Evolutionary conservation across 23 red algal genomes (phyloP).

Genomic region (Gracilaria domingensis): DNA sequence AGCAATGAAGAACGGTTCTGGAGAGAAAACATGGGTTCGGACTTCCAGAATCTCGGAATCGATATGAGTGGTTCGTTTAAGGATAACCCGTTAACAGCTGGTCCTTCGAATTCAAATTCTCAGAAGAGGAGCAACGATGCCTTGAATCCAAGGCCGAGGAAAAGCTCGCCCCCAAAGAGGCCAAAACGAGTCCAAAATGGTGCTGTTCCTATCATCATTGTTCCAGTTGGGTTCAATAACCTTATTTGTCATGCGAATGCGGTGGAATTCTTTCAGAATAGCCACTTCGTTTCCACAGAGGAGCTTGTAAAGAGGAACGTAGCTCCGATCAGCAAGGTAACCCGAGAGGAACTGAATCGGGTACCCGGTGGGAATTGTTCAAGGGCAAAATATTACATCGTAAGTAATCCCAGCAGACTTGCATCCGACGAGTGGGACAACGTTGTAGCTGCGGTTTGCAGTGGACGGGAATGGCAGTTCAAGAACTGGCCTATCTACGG

Average conservation of each 20-base stretch:
- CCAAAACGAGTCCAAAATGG: slow-evolving; percentile 11
- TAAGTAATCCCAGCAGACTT: slow-evolving; percentile 78
- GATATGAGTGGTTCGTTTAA: slow-evolving; percentile 89
- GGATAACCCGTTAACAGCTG: slow-evolving; percentile 1
- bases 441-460: slow-evolving; percentile 82
- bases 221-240: slow-evolving; percentile 68
- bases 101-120: background rate
- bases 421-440: slow-evolving; percentile 82
- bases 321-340: slow-evolving; percentile 4
- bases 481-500: slow-evolving; percentile 84
- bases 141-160: background rate
- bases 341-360: slow-evolving; percentile 50
- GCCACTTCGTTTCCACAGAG: slow-evolving; percentile 60
- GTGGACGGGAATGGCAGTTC: slow-evolving; percentile 96
- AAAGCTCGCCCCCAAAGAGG: slow-evolving; percentile 22
- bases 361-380: slow-evolving; percentile 60
- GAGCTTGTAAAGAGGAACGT: slow-evolving; percentile 64
- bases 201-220: slow-evolving; percentile 82
- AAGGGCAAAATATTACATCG: slow-evolving; percentile 75
- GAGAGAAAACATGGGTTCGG: slow-evolving; percentile 88
- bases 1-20: slow-evolving; percentile 83
- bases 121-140: slow-evolving; percentile 5
- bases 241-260: slow-evolving; percentile 80
- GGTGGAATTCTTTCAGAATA: slow-evolving; percentile 72
- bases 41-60: slow-evolving; percentile 90